Evolutionary conservation across 805 yeast genomes (phyloP).

Genomic region (Barnettozyma sp.): DNA sequence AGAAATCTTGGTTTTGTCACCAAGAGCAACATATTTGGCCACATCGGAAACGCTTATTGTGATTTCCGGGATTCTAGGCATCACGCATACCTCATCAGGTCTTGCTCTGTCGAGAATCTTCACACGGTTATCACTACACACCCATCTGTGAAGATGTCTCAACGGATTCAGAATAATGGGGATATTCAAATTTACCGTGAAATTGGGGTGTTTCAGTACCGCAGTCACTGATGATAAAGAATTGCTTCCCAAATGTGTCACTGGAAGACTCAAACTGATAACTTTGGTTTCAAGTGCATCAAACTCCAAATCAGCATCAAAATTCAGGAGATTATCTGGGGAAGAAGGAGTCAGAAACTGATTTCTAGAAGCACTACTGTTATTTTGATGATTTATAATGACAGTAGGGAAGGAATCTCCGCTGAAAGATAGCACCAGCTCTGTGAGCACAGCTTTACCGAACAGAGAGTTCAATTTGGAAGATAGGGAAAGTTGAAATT

Average conservation of each 20-base stretch:
- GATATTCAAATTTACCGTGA: constrained; percentile 18
- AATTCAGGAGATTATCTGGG: constrained; percentile 11
- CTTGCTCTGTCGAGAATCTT: constrained; percentile 13
- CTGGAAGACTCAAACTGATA: constrained; percentile 15
- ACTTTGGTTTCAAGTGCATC: constrained; percentile 11
- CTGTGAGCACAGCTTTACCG: constrained; percentile 7
- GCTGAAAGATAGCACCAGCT: constrained; percentile 10
- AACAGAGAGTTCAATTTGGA: constrained; percentile 23
- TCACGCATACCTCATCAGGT: constrained; percentile 25
- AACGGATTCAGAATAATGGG: constrained; percentile 13
- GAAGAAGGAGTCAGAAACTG: neutral
- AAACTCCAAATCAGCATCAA: constrained; percentile 14
- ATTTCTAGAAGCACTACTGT: neutral
- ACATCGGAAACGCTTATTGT: constrained; percentile 21
- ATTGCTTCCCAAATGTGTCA: constrained; percentile 17
- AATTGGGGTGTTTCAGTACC: constrained; percentile 10
- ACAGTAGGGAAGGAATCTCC: constrained; percentile 16
- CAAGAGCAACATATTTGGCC: constrained; percentile 25
- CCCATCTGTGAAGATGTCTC: constrained; percentile 16
- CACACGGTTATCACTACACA: constrained; percentile 2
- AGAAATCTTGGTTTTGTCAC: constrained; percentile 25
- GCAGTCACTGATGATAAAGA: constrained; percentile 13
- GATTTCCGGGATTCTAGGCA: constrained; percentile 35
- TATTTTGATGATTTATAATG: constrained; percentile 1
- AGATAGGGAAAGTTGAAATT: constrained; percentile 28